Evolutionary conservation across 352 stramenopile species (phyloP), one percentile per base, ranked within the genome.

Genomic region (Phytophthora fragariae): DNA sequence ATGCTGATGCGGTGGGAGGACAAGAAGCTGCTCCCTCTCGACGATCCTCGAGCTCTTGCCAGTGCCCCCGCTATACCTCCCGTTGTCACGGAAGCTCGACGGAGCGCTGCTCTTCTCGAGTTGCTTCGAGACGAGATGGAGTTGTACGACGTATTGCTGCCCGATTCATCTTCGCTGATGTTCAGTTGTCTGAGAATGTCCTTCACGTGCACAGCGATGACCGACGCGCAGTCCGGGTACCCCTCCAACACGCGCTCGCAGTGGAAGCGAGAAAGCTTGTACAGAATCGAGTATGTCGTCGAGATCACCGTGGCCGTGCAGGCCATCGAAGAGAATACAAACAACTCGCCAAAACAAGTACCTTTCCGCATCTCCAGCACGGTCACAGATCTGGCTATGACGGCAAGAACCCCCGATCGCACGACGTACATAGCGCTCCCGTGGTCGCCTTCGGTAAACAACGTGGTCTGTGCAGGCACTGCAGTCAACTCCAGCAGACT

Each of bases 391-490:
- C 74, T 78, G 33, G 89, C 74, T 24, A 90, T 10, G 37, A 57
- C 14, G 14, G 50, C 50, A 0, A 91, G 70, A 0, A 93, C 85
- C 0, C 84, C 85, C 0, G 86, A 88, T 17, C 89, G 74, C 10
- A 92, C 74, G 56, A 92, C 85, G 62, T 86, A 92, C 85, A 92
- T 90, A 1, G 82, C 81, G 49, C 90, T 83, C 1, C 85, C 85
- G 14, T 58, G 50, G 6, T 91, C 83, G 1, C 85, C 83, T 12
- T 54, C 73, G 52, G 80, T 62, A 44, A 91, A 92, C 0, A 93
- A 65, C 0, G 73, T 79, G 12, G 64, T 84, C 41, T 91, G 83
- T 0, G 86, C 81, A 12, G 86, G 81, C 0, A 92, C 46, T 3
- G 86, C 82, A 0, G 81, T 72, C 3, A 81, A 69, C 31, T 92